phyloP scores from a whole-genome alignment of 305 asterid genomes.

The Withania somnifera region DNA sequence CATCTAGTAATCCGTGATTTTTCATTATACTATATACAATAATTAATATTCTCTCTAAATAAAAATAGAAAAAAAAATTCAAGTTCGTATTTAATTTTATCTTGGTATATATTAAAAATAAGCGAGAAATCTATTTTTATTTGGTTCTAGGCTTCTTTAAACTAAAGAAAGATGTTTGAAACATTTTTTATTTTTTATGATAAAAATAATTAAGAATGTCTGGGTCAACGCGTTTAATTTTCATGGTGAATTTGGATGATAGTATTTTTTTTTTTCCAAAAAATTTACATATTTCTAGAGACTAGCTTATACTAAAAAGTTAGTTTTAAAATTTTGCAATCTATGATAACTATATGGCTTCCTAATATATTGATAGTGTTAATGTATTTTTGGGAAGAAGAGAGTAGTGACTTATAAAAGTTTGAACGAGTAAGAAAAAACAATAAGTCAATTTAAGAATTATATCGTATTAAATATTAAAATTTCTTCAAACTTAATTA shows the following conservation, averaged over 20 bases:
- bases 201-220: neutral
- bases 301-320: too few species aligned
- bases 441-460: neutral
- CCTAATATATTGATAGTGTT: neutral
- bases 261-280: neutral
- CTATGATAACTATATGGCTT: neutral
- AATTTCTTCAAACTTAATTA: neutral
- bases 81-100: too few species aligned
- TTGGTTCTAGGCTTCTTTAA: neutral
- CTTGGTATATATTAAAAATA: too few species aligned
- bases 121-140: too few species aligned
- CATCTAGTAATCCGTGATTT: too few species aligned
- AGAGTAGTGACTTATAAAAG: neutral
- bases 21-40: too few species aligned
- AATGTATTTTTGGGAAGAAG: too few species aligned
- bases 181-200: neutral
- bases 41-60: too few species aligned
- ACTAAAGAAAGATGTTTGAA: neutral
- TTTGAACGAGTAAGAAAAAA: neutral
- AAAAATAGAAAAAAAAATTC: too few species aligned
- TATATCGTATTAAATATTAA: neutral
- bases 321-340: neutral
- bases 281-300: neutral
- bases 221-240: neutral
- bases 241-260: neutral